Base-by-base conservation (phyloP, 2,329 filamentous ascomycete species). In the Furcasterigmium furcatum region DNA sequence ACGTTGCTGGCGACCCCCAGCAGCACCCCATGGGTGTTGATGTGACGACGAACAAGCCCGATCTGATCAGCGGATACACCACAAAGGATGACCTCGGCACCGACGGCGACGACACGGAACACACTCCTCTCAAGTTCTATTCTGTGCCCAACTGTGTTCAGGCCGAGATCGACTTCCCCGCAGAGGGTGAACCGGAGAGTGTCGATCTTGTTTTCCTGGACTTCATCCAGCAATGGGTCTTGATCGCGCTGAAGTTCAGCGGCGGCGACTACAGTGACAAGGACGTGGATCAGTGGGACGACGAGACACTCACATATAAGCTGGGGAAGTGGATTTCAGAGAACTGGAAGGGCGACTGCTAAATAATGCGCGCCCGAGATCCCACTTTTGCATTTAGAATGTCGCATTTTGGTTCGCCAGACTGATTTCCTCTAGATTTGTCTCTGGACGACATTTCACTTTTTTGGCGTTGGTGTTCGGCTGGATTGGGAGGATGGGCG, bases 191-290 rank as follows among this genome's bases (percentile, higher is more conserved):
- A 14, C 88, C 89, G 0, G 80, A 87, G 43, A 84, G 67, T 1
- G 90, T 99, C 1, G 92, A 97, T 62, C 63, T 99, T 8, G 83
- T 96, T 13, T 99, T 95, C 60, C 80, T 95, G 47, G 91, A 95
- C 61, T 99, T 96, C 63, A 84, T 97, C 29, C 79, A 94, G 65
- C 84, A 84, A 9, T 95, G 87, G 79, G 71, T 97, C 32, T 65
- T 95, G 16, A 68, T 86, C 10, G 91, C 90, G 3, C 70, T 96
- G 50, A 82, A 84, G 53, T 75, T 80, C 50, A 69, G 67, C 21
- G 80, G 80, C 0, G 73, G 72, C 2, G 71, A 74, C 21, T 83
- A 77, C 46, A 64, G 51, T 19, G 60, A 65, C 9, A 60, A 64
- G 5, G 72, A 82, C 53, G 72, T 82, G 1, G 55, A 68, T 54